These are phyloP conservation scores for Triangularia verruculosa DNA, from an alignment of 2,329 filamentous ascomycete species.

Conservation along the genomic window DNA sequence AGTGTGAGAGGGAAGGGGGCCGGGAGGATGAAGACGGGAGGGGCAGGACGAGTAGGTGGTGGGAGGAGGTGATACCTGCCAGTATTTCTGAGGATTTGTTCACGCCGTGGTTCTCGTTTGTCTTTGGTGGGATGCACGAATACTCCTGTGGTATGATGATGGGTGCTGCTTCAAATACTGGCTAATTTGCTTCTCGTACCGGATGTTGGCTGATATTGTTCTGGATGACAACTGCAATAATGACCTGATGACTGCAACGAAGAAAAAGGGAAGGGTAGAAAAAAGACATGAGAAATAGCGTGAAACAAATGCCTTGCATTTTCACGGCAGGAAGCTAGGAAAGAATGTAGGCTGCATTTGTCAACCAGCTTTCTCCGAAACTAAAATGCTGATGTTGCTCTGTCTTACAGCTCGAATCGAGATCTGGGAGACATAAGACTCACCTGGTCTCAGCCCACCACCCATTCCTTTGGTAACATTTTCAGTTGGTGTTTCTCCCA, in stretches of 20 bases:
- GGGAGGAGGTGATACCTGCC: neutral
- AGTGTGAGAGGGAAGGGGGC: neutral
- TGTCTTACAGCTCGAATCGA: neutral
- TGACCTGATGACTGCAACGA: neutral
- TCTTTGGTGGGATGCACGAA: neutral
- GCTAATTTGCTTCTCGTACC: neutral
- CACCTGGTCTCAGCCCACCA: neutral
- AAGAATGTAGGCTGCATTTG: neutral
- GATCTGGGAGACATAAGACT: neutral
- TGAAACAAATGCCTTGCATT: conserved; percentile 3
- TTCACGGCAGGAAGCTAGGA: neutral
- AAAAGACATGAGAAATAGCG: neutral
- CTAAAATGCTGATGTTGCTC: neutral
- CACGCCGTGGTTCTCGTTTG: neutral
- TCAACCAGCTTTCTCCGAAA: neutral
- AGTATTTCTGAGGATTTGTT: neutral
- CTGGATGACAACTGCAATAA: neutral
- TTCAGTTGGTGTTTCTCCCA: neutral
- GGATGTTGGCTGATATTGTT: neutral
- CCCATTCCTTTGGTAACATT: neutral
- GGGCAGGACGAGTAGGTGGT: neutral
- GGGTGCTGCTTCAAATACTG: neutral
- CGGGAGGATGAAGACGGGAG: neutral
- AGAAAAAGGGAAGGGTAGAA: neutral
- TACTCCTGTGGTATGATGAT: neutral